Percentiles rank a stretch among this genome's conserved stretches.
These are phyloP conservation scores for Cucurbita pepo DNA, from an alignment of 306 rosid genomes.

Conservation along the genomic window DNA sequence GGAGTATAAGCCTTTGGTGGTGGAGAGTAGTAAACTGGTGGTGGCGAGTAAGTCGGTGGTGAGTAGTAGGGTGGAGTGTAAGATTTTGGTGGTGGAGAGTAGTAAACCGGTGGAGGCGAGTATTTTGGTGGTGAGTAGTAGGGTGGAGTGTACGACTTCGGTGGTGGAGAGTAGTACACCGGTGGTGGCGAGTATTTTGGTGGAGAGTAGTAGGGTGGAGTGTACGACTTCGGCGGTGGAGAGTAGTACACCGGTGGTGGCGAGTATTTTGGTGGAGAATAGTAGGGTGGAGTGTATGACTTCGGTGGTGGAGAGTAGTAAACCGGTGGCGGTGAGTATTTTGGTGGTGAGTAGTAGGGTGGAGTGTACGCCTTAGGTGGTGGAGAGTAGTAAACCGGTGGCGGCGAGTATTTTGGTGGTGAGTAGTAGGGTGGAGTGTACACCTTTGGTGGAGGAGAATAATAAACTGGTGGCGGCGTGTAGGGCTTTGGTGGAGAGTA, in stretches of 20 bases:
- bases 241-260: conserved; percentile 8
- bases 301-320: conserved; percentile 12
- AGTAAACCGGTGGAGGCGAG: not conserved
- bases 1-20: not conserved
- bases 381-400: conserved; percentile 6
- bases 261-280: not conserved
- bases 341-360: not conserved
- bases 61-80: not conserved
- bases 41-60: not conserved
- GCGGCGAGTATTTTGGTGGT: conserved; percentile 17
- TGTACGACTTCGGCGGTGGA: not conserved
- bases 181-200: conserved; percentile 23
- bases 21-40: conserved; percentile 12
- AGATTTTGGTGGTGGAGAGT: conserved; percentile 13
- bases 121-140: not conserved
- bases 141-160: not conserved
- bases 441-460: not conserved
- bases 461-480: conserved; percentile 19
- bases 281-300: too few species aligned
- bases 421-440: not conserved
- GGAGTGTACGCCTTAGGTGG: not conserved
- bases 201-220: not conserved
- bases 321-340: not conserved
- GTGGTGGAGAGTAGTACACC: not conserved
- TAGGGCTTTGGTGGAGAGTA: conserved; percentile 4